Evolutionary conservation across 2,329 filamentous ascomycete species (phyloP).

Genomic region (Sclerotinia nivalis): DNA sequence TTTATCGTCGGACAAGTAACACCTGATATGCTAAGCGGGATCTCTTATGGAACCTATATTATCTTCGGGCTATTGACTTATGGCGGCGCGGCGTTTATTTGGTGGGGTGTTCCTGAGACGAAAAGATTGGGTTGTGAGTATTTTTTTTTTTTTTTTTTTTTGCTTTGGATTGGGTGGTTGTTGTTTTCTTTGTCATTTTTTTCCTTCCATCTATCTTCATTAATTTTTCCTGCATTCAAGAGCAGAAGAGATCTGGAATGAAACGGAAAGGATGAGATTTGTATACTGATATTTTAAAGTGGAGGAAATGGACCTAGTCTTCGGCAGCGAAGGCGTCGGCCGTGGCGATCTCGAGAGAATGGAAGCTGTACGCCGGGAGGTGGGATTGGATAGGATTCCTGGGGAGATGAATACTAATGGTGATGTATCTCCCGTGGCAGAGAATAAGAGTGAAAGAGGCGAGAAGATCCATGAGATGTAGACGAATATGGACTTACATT

Average conservation of each 20-base stretch:
- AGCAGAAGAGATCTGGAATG: background rate
- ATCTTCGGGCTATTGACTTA: conserved; percentile 67
- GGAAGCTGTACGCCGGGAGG: conserved; percentile 70
- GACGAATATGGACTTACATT: background rate
- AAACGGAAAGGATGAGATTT: too few relatives aligned
- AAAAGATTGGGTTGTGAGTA: conserved; percentile 47
- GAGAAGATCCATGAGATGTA: conserved; percentile 14
- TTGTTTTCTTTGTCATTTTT: background rate
- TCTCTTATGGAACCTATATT: conserved; percentile 71
- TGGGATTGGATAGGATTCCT: conserved; percentile 54
- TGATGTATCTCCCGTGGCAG: background rate
- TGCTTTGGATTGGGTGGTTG: too few relatives aligned
- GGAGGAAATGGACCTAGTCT: conserved; percentile 65
- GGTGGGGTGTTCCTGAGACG: conserved; percentile 54
- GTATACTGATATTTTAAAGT: conserved; percentile 31
- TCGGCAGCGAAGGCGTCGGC: conserved; percentile 66
- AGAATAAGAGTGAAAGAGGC: background rate
- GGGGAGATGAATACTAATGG: conserved; percentile 11
- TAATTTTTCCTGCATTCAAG: background rate
- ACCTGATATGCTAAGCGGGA: conserved; percentile 63
- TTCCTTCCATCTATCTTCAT: too few relatives aligned
- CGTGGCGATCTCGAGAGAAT: conserved; percentile 68
- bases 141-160: background rate
- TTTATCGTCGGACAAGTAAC: conserved; percentile 69
- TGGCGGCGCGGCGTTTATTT: conserved; percentile 58